phyloP scores from a whole-genome alignment of 1,284 basidiomycete species.

The Puccinia hordei region DNA sequence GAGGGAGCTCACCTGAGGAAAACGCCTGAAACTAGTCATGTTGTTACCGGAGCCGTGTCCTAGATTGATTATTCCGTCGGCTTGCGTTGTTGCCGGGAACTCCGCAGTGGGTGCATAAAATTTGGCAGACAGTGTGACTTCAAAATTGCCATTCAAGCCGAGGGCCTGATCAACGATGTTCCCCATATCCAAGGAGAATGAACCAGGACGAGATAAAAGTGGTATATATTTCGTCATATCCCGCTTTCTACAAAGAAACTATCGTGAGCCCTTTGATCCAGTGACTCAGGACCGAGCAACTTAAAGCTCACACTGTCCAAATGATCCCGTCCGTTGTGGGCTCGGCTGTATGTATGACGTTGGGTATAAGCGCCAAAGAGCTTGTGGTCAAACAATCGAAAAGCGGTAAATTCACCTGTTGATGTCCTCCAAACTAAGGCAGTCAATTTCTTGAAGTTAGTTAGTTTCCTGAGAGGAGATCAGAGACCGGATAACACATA shows the following conservation, averaged over 20 bases:
- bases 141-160: constrained; percentile 7
- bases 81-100: constrained; percentile 13
- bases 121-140: constrained; percentile 40
- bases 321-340: constrained; percentile 33
- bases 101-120: constrained; percentile 32
- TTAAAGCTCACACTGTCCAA: constrained; percentile 45
- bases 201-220: constrained; percentile 7
- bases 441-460: neutral
- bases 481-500: neutral
- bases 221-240: constrained; percentile 48
- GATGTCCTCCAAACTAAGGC: constrained; percentile 45
- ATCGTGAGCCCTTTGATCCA: neutral
- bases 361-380: neutral
- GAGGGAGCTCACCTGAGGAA: constrained; percentile 19
- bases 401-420: constrained; percentile 4
- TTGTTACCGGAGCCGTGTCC: constrained; percentile 20
- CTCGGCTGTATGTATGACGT: constrained; percentile 4
- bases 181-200: constrained; percentile 23
- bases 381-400: neutral
- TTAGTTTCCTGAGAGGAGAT: neutral
- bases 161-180: constrained; percentile 19
- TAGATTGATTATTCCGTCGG: constrained; percentile 16
- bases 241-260: neutral
- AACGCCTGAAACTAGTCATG: constrained; percentile 1
- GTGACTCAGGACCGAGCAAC: neutral